Evolutionary conservation across 2,329 filamentous ascomycete genomes (phyloP).

Genomic region (Raffaelea arxii): DNA sequence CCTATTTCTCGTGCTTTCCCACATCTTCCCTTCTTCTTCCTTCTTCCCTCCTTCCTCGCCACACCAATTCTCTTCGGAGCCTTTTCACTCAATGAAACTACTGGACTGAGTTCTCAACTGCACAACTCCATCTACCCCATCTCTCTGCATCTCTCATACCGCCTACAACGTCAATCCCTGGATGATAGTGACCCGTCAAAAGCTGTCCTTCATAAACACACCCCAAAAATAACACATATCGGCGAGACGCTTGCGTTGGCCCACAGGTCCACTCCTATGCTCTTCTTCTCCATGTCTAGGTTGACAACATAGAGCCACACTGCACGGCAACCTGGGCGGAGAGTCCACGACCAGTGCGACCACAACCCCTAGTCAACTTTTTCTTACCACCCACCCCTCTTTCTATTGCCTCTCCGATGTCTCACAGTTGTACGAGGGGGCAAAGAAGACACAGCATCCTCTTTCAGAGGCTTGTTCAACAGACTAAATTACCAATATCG

Average conservation of each 20-base stretch:
- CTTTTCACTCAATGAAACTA: too few species aligned
- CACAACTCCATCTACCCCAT: neutral
- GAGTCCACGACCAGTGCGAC: conserved; percentile 14
- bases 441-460: conserved; percentile 19
- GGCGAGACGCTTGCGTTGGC: neutral
- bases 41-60: too few species aligned
- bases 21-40: too few species aligned
- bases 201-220: neutral
- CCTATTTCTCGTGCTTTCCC: too few species aligned
- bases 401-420: conserved; percentile 17
- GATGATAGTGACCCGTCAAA: neutral
- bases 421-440: conserved; percentile 20
- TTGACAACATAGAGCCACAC: neutral
- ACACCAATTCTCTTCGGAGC: too few species aligned
- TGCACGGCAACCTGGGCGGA: neutral
- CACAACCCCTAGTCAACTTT: conserved; percentile 3
- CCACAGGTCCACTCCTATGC: neutral
- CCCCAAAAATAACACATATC: conserved; percentile 1
- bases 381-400: neutral
- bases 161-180: neutral
- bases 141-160: neutral
- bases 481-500: neutral
- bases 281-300: neutral
- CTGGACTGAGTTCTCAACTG: too few species aligned
- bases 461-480: neutral